Percentiles rank a stretch among this genome's conserved stretches.
Evolutionary conservation across 2,329 filamentous ascomycete species (phyloP).

Genomic region (Exophiala aquamarina): DNA sequence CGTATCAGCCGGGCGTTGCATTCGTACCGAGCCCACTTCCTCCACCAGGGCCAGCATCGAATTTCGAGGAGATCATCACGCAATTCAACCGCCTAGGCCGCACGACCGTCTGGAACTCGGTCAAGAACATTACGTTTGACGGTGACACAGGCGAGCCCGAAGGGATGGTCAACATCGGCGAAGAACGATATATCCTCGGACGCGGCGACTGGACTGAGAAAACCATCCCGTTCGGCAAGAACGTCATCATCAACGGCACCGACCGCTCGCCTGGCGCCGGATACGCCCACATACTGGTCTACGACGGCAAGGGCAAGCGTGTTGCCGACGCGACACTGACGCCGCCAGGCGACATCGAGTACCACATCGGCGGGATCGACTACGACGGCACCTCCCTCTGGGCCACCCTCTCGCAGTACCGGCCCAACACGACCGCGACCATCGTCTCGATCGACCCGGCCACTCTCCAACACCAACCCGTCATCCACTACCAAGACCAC

Average conservation of each 20-base stretch:
- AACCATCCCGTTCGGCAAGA: conserved; percentile 37
- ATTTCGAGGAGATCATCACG: conserved; percentile 35
- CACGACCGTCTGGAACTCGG: conserved; percentile 44
- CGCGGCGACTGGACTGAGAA: conserved; percentile 45
- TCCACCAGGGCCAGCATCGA: conserved; percentile 24
- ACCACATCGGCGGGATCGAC: conserved; percentile 52
- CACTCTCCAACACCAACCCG: conserved; percentile 35
- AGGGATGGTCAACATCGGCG: conserved; percentile 46
- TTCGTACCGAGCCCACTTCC: conserved; percentile 29
- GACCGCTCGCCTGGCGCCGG: conserved; percentile 43
- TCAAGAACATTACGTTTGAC: conserved; percentile 45
- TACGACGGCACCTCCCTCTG: conserved; percentile 51
- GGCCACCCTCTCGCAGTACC: conserved; percentile 49
- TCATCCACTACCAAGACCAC: conserved; percentile 44
- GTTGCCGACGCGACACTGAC: conserved; percentile 49
- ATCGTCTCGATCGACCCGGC: conserved; percentile 42
- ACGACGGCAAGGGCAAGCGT: conserved; percentile 41
- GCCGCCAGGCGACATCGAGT: conserved; percentile 38
- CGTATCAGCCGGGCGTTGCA: conserved; percentile 26
- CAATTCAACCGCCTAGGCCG: conserved; percentile 47
- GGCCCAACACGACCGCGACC: conserved; percentile 48
- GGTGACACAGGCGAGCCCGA: conserved; percentile 52
- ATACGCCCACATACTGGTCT: conserved; percentile 48
- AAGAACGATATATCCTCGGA: conserved; percentile 47
- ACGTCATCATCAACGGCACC: background rate